A percentile compares a stretch with the other conserved stretches of the same genome.
These are phyloP conservation scores for Miscanthus lutarioriparius DNA, from an alignment of 176 grass and related monocot species.

Conservation along the genomic window DNA sequence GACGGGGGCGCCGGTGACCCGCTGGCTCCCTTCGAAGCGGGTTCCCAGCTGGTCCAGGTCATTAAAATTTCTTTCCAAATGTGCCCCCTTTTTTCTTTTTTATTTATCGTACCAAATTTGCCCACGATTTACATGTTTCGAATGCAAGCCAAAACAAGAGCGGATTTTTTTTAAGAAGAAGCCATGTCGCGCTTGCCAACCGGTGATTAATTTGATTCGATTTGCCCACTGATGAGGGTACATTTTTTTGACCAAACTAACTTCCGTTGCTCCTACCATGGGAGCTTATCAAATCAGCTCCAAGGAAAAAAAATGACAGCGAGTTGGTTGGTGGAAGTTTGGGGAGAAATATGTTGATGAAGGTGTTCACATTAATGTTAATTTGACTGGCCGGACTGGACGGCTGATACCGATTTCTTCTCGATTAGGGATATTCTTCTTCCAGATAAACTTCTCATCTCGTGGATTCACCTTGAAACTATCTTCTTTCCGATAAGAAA, in stretches of 20 bases:
- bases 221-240: background rate
- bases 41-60: conserved; percentile 8
- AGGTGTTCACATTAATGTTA: background rate
- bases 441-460: conserved; percentile 6
- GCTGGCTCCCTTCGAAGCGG: background rate
- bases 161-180: background rate
- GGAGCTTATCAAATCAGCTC: background rate
- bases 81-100: background rate
- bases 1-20: conserved; percentile 10
- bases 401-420: background rate
- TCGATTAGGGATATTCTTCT: conserved; percentile 23
- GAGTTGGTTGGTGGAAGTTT: background rate
- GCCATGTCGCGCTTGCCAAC: conserved; percentile 27
- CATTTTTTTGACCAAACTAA: background rate
- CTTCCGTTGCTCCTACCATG: background rate
- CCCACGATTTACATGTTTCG: conserved; percentile 39
- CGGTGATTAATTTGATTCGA: background rate
- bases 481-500: background rate
- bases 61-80: background rate
- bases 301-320: too few relatives aligned
- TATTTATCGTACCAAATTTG: conserved; percentile 16
- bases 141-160: background rate
- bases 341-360: conserved; percentile 12
- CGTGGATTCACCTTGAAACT: conserved; percentile 4
- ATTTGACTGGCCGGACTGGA: background rate